phyloP scores from a whole-genome alignment of 2,329 filamentous ascomycete genomes.

The Coniosporium tulheliwenetii region DNA sequence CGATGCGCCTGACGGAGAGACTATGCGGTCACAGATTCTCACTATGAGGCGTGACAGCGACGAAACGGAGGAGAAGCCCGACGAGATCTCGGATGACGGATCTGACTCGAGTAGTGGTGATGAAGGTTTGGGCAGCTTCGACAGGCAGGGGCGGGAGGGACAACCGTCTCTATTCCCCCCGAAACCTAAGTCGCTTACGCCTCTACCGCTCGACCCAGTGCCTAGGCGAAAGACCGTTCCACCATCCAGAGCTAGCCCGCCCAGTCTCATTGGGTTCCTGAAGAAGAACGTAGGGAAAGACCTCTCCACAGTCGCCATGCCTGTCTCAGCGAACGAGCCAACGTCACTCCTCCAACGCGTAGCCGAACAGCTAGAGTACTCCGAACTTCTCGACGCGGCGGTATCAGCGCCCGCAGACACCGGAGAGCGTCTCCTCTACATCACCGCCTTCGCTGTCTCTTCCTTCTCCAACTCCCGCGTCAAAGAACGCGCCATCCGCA shows the following conservation, averaged over 20 bases:
- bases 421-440: slow-evolving; percentile 63
- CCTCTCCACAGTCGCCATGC: slow-evolving; percentile 92
- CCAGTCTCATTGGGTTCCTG: slow-evolving; percentile 83
- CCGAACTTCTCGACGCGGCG: slow-evolving; percentile 64
- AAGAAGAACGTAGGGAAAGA: slow-evolving; percentile 98
- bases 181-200: slow-evolving; percentile 59
- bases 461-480: slow-evolving; percentile 67
- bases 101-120: slow-evolving; percentile 49
- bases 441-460: slow-evolving; percentile 83
- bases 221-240: slow-evolving; percentile 55
- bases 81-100: slow-evolving; percentile 32
- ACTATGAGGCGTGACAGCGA: slow-evolving; percentile 61
- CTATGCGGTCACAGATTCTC: slow-evolving; percentile 45
- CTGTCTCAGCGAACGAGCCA: slow-evolving; percentile 90
- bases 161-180: slow-evolving; percentile 49
- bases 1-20: slow-evolving; percentile 60
- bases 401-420: slow-evolving; percentile 38
- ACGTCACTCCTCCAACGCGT: slow-evolving; percentile 75
- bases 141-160: slow-evolving; percentile 17
- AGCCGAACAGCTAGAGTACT: slow-evolving; percentile 85
- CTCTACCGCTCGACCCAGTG: slow-evolving; percentile 59
- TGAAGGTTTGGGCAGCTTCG: slow-evolving; percentile 27
- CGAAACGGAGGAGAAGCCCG: slow-evolving; percentile 41
- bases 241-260: slow-evolving; percentile 62
- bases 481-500: slow-evolving; percentile 83